A percentile compares a stretch with the other conserved stretches of the same genome.
These are phyloP conservation scores for Lactifluus piperatus DNA, from an alignment of 768 basidiomycete species.

Conservation along the genomic window DNA sequence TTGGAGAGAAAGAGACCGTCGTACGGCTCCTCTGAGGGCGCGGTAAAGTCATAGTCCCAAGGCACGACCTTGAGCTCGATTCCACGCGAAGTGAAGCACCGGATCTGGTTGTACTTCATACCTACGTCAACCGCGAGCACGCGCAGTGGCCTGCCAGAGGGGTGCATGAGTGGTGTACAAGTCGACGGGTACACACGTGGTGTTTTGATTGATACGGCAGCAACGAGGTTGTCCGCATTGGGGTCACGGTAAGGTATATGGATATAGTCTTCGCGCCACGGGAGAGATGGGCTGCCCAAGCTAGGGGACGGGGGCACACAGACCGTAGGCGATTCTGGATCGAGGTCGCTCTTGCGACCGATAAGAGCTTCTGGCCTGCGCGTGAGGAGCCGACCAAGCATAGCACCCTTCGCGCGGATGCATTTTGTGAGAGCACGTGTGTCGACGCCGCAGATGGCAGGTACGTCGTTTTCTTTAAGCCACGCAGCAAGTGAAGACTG, in stretches of 20 bases:
- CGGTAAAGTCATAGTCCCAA: conserved; percentile 89
- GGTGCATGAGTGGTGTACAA: conserved; percentile 51
- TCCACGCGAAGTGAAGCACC: conserved; percentile 89
- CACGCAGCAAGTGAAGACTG: conserved; percentile 79
- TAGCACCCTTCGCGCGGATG: conserved; percentile 88
- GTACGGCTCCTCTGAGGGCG: conserved; percentile 64
- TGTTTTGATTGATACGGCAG: conserved; percentile 66
- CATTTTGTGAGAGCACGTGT: conserved; percentile 95
- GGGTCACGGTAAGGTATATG: conserved; percentile 82
- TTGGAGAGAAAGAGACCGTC: conserved; percentile 96
- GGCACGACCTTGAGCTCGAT: conserved; percentile 96
- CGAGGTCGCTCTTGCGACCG: conserved; percentile 30
- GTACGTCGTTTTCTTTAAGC: conserved; percentile 92
- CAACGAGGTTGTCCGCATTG: conserved; percentile 85
- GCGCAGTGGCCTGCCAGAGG: conserved; percentile 71
- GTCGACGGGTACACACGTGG: conserved; percentile 65
- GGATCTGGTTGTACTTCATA: conserved; percentile 99
- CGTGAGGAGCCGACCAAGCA: conserved; percentile 80
- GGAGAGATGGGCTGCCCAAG: conserved; percentile 18
- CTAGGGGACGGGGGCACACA: conserved; percentile 47
- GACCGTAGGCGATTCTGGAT: conserved; percentile 34
- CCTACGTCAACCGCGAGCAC: conserved; percentile 93
- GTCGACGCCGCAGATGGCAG: conserved; percentile 93
- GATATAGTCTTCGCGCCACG: conserved; percentile 79
- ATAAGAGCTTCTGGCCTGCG: conserved; percentile 41